Percentiles rank a stretch among this genome's conserved stretches.
Conservation (phyloP, 768 basidiomycete genomes). For the Psilocybe tampanensis region DNA sequence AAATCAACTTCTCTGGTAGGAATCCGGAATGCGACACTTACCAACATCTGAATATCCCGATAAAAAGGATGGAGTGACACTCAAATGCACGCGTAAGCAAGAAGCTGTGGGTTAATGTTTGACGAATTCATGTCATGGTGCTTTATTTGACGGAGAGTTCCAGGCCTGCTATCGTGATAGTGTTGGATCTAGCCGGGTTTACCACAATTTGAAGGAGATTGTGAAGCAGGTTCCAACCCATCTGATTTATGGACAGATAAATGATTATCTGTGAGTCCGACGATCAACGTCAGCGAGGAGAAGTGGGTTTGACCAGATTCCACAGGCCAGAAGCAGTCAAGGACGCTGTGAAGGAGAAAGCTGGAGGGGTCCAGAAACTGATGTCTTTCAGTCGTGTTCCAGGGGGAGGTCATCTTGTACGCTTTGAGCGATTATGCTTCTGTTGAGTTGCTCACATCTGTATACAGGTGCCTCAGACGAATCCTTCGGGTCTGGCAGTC, state of each 20-base stretch:
- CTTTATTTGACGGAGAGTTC: not conserved
- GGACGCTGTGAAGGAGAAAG: constrained; percentile 34
- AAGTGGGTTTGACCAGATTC: constrained; percentile 26
- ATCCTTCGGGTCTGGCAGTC: constrained; percentile 33
- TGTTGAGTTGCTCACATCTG: not conserved
- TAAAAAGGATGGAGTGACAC: constrained; percentile 44
- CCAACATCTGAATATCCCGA: constrained; percentile 46
- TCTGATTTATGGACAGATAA: constrained; percentile 46
- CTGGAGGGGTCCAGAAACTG: constrained; percentile 37
- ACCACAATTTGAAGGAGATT: constrained; percentile 31
- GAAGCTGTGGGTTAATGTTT: constrained; percentile 38
- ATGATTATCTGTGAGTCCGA: constrained; percentile 42
- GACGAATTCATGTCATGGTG: not conserved
- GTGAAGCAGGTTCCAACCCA: constrained; percentile 42
- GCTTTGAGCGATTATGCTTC: not conserved
- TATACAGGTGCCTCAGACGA: constrained; percentile 30
- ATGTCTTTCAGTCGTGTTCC: constrained; percentile 39
- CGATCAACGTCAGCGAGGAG: too few relatives aligned
- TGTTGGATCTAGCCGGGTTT: constrained; percentile 33
- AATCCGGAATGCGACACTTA: constrained; percentile 41
- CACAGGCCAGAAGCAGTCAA: constrained; percentile 38
- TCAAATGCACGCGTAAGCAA: constrained; percentile 47
- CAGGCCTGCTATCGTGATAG: constrained; percentile 48
- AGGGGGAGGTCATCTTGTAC: constrained; percentile 40
- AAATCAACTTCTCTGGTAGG: constrained; percentile 27